Conservation (phyloP, 345 rosid genomes). For the Populus euphratica region DNA sequence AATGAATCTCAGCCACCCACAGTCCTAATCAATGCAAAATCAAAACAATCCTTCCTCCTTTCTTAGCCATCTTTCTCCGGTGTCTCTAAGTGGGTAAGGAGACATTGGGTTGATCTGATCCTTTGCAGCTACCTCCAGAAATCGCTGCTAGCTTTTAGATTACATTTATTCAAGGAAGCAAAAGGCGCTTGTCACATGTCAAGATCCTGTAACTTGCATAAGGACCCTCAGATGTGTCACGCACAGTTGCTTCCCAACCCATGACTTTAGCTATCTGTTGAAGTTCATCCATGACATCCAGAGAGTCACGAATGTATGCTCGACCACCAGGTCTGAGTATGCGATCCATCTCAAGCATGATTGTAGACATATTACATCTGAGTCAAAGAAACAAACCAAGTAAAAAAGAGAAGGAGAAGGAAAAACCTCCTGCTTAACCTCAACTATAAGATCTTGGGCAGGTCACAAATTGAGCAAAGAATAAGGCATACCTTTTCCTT, state of each 20-base stretch:
- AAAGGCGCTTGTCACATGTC: constrained; percentile 64
- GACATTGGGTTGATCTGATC: not conserved
- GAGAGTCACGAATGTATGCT: constrained; percentile 74
- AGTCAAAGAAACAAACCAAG: constrained; percentile 2
- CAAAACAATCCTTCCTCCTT: not conserved
- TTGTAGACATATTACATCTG: constrained; percentile 85
- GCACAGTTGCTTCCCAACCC: constrained; percentile 66
- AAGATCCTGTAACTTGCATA: constrained; percentile 86
- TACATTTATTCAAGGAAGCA: constrained; percentile 30
- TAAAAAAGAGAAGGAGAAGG: not conserved
- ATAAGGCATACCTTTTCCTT: constrained; percentile 58
- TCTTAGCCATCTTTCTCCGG: not conserved
- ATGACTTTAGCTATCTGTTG: constrained; percentile 67
- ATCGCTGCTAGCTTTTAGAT: not conserved
- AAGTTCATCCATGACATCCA: constrained; percentile 77
- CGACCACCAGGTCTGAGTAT: constrained; percentile 93
- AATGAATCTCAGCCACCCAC: not conserved
- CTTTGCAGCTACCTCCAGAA: constrained; percentile 7
- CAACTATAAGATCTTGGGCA: not conserved
- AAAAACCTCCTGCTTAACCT: not conserved
- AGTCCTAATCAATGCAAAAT: not conserved
- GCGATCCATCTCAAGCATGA: constrained; percentile 98
- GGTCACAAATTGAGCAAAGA: not conserved
- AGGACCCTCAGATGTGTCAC: constrained; percentile 90
- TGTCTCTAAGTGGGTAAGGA: not conserved